Evolutionary conservation across 352 stramenopile genomes (phyloP), one percentile per base, ranked within the genome.

Genomic region (Thalassiosira delicatula): DNA sequence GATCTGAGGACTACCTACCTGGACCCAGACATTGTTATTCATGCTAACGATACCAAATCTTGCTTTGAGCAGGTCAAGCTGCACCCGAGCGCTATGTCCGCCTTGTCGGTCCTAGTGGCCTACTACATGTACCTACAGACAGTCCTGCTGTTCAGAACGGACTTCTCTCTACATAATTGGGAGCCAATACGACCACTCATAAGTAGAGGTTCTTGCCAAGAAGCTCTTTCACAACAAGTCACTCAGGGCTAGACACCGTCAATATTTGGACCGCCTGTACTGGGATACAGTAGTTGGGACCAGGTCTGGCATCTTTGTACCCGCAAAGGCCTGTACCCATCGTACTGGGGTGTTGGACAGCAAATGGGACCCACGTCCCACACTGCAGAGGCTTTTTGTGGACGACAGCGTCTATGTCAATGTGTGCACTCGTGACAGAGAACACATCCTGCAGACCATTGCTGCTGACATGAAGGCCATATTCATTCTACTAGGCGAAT

Each of bases 401-500:
- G 69, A 80, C 25, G 70, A 85, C 23, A 35, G 51, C 9, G 33
- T 79, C 7, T 79, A 79, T 21, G 54, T 35, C 3, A 63, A 85
- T 3, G n/a, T 85, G 1, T 76, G 54, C 33, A 23, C 7, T 25
- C 19, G 9, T 0, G 30, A 65, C 32, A 44, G 19, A 9, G 30
- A n/a, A 3, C n/a, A 42, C 11, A 37, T 85, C 12, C 25, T 77
- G 61, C 62, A 70, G 61, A 35, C 70, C 14, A 51, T 85, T 19
- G 70, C 53, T 0, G 77, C 54, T 1, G 25, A 32, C 12, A 85
- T 85, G 21, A 46, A 85, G 46, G 62, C 77, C 4, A 80, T 85
- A 32, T 61, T 37, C 53, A 61, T 61, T 7, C n/a, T 29, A 14
- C 65, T 85, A 5, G 77, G 77, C n/a, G 23, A 69, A 0, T 68